phyloP scores from a whole-genome alignment of 2,329 filamentous ascomycete species.

The Diplodia sapinea region DNA sequence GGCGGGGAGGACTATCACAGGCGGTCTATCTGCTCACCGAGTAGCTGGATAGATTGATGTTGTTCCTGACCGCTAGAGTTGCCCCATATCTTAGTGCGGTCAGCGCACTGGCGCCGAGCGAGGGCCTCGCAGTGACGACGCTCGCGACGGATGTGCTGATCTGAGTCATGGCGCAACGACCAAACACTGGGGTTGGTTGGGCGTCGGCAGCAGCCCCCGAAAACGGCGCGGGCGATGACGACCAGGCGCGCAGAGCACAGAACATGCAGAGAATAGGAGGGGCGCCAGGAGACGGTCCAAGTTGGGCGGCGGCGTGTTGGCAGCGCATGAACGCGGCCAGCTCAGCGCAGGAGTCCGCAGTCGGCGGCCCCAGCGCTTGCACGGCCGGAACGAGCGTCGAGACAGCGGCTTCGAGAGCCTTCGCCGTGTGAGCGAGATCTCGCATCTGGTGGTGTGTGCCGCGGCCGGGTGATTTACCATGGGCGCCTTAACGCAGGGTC shows the following conservation, averaged over 20 bases:
- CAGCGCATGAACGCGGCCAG: slow-evolving; percentile 12
- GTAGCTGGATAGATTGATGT: slow-evolving; percentile 7
- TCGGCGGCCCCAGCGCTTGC: not conserved
- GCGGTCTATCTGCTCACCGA: slow-evolving; percentile 17
- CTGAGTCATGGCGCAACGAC: slow-evolving; percentile 7
- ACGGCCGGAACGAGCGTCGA: not conserved
- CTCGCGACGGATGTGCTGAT: slow-evolving; percentile 2
- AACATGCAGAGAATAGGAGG: slow-evolving; percentile 22
- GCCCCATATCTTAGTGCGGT: slow-evolving; percentile 20
- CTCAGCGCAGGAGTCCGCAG: slow-evolving; percentile 1
- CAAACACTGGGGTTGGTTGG: slow-evolving; percentile 16
- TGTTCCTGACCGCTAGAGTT: slow-evolving; percentile 24
- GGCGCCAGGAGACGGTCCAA: slow-evolving; percentile 14
- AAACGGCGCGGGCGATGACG: slow-evolving; percentile 19
- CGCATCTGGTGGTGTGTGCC: slow-evolving; percentile 15
- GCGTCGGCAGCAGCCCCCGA: slow-evolving; percentile 14
- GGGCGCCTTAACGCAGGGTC: slow-evolving; percentile 25
- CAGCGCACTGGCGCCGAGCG: not conserved
- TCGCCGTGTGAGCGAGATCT: slow-evolving; percentile 1
- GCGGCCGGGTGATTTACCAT: slow-evolving; percentile 20
- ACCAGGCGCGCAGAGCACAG: slow-evolving; percentile 18
- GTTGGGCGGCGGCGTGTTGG: not conserved
- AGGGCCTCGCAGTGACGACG: slow-evolving; percentile 16
- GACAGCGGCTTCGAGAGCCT: not conserved
- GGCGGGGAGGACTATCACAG: slow-evolving; percentile 6